Base-by-base conservation (phyloP, 75 land plant species). In the Gnetum montanum region DNA sequence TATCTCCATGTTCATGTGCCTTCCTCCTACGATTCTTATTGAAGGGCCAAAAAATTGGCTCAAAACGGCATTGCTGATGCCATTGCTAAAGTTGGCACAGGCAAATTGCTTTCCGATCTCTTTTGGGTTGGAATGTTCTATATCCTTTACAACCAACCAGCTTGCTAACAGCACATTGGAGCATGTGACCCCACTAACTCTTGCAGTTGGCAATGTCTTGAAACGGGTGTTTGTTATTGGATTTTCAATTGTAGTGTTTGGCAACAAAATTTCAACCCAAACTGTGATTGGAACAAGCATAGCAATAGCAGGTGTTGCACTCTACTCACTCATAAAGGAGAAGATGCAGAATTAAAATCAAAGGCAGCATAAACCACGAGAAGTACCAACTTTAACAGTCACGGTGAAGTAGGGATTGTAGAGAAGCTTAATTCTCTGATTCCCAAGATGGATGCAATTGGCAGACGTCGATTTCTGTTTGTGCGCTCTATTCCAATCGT, bases 161-260 rank as follows among this genome's bases (percentile, higher is more conserved):
- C 31, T 92, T 51, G 97, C 97, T 4, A 92, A 88, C 43, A 92
- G 88, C 61, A 91, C 97, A 20, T 70, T 91, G 65, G 97, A 91
- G 64, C 64, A 94, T 37, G 97, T 91, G 4, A 94, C 97, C 49
- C 97, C 97, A 11, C 81, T 91, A 27, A 91, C 95, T 0, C 97
- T 88, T 70, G 97, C 97, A 25, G 95, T 92, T 31, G 97, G 97
- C 34, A 92, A 92, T 62, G 97, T 92, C 54, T 59, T 92, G 86
- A 92, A 92, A 69, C 82, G 97, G 59, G 95, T 88, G 24, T 92
- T 92, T 64, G 97, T 92, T 41, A 92, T 92, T 63, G 97, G 97
- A 7, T 92, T 92, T 63, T 81, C 96, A 12, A 92, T 92, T 27
- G 8, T 92, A 4, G 65, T 84, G 51, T 92, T 92, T 59, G 97